Evolutionary conservation across 106 monocot species (phyloP).

Genomic region (Apostasia shenzhenica): DNA sequence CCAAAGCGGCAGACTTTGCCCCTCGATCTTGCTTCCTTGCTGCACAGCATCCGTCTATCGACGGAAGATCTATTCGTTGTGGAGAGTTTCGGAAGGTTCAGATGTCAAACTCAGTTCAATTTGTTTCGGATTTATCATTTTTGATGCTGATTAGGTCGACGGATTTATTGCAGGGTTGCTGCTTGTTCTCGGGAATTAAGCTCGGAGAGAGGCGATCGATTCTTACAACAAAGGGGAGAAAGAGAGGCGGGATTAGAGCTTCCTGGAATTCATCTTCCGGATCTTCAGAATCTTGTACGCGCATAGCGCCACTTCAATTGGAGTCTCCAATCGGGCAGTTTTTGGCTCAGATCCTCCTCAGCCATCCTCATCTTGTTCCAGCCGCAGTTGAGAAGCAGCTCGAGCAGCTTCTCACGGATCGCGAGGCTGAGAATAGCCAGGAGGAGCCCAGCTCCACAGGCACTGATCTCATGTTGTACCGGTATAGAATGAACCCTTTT

Average conservation of each 20-base stretch:
- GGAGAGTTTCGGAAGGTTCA: neutral
- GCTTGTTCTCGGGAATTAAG: constrained; percentile 14
- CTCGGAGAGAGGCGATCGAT: neutral
- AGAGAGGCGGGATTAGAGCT: constrained; percentile 20
- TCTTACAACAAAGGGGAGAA: neutral
- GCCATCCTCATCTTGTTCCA: constrained; percentile 67
- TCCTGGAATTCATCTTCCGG: constrained; percentile 12
- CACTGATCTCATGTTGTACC: constrained; percentile 56
- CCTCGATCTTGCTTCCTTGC: neutral
- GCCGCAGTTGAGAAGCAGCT: constrained; percentile 85
- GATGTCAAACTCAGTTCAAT: neutral
- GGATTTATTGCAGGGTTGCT: constrained; percentile 9
- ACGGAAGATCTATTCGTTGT: neutral
- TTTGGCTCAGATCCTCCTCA: constrained; percentile 60
- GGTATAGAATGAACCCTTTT: constrained; percentile 1
- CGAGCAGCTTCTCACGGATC: constrained; percentile 60
- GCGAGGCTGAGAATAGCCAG: constrained; percentile 41
- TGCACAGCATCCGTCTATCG: neutral
- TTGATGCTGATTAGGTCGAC: neutral
- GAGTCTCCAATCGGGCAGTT: constrained; percentile 77
- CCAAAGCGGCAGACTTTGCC: neutral
- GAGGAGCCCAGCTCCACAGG: constrained; percentile 35
- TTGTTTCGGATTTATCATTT: neutral
- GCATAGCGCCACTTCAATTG: constrained; percentile 60
- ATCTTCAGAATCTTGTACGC: constrained; percentile 10